Conservation (phyloP, 441 rosid species). For the Populus hybrid region DNA sequence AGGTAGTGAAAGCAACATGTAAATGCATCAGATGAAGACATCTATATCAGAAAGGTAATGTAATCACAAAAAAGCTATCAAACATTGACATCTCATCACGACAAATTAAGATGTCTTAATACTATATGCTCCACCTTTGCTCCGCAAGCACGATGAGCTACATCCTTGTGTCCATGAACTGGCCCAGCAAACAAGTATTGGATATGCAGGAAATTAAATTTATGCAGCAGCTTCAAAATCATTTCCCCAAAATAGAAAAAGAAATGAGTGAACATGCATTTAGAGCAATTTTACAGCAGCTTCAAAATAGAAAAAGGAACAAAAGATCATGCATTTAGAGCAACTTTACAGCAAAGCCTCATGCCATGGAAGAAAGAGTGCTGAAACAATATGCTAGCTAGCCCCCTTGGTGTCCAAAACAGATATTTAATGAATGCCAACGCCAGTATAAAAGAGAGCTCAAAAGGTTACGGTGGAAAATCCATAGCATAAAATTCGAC, state of each 20-base stretch:
- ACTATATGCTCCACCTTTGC: neutral
- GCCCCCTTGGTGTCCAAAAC: too few species aligned
- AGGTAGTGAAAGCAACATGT: neutral
- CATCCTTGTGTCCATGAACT: too few species aligned
- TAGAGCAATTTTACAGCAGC: neutral
- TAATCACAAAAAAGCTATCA: neutral
- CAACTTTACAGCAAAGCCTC: neutral
- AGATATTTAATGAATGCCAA: neutral
- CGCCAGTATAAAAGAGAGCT: neutral
- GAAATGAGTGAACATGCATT: neutral
- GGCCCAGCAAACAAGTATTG: too few species aligned
- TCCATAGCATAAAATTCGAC: neutral
- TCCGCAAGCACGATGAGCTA: neutral
- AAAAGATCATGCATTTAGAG: neutral
- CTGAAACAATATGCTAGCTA: neutral
- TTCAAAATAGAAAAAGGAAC: neutral
- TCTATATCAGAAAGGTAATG: neutral
- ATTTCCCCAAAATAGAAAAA: neutral
- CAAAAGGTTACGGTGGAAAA: neutral
- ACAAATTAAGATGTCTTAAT: neutral
- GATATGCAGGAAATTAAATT: too few species aligned
- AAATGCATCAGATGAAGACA: neutral
- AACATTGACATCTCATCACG: neutral
- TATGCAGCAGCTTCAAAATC: too few species aligned
- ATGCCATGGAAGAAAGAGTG: neutral